Conservation (phyloP, 2,329 filamentous ascomycete species). For the Trichophyton verrucosum region DNA sequence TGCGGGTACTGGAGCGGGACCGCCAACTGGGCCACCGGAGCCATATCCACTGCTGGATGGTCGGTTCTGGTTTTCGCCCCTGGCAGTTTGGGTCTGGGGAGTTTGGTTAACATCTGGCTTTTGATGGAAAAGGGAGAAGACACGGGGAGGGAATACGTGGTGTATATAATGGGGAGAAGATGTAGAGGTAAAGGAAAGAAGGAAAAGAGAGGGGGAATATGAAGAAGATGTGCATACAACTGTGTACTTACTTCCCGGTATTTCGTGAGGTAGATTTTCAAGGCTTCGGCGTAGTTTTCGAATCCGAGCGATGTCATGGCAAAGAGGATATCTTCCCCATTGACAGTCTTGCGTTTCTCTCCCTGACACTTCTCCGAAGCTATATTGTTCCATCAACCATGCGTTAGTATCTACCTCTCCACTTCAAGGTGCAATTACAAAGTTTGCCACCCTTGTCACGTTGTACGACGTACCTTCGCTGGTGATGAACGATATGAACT, state of each 20-base stretch:
- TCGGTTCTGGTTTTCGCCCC: slow-evolving; percentile 52
- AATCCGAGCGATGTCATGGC: slow-evolving; percentile 98
- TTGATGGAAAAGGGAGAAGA: slow-evolving; percentile 15
- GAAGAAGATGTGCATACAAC: slow-evolving; percentile 5
- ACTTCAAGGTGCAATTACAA: too few species aligned
- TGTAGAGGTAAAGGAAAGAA: neutral
- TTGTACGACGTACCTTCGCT: slow-evolving; percentile 66
- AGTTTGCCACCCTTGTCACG: neutral
- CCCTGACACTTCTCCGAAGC: slow-evolving; percentile 99
- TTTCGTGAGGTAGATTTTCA: slow-evolving; percentile 96
- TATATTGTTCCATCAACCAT: slow-evolving; percentile 30
- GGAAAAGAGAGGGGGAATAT: neutral
- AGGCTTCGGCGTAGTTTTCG: slow-evolving; percentile 94
- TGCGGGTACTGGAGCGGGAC: slow-evolving; percentile 14
- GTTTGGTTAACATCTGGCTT: slow-evolving; percentile 39
- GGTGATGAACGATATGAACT: slow-evolving; percentile 99
- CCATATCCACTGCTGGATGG: slow-evolving; percentile 39
- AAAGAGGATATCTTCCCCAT: slow-evolving; percentile 96
- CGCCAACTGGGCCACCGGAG: slow-evolving; percentile 24
- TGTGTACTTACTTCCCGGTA: slow-evolving; percentile 78
- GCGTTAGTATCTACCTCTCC: neutral
- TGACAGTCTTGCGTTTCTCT: slow-evolving; percentile 98
- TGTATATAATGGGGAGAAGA: slow-evolving; percentile 15
- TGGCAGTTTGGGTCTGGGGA: slow-evolving; percentile 65
- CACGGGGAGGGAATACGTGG: slow-evolving; percentile 4